These are phyloP conservation scores for Penicillium cosmopolitanum DNA, from an alignment of 495 filamentous ascomycete species.

Conservation along the genomic window DNA sequence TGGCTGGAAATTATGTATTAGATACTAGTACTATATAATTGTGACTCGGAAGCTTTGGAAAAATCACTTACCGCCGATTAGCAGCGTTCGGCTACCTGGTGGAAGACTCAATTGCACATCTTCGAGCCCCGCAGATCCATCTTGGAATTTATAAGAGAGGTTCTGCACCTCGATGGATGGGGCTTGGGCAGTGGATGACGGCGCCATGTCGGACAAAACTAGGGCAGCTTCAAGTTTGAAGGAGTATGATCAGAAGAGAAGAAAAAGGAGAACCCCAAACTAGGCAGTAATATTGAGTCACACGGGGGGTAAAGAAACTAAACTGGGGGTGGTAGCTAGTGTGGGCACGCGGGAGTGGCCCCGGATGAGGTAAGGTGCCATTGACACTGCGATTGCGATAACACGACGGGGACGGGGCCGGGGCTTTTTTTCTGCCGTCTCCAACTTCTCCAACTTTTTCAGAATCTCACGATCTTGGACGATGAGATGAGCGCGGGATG, in stretches of 20 bases:
- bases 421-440: neutral
- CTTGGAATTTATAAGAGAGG: conserved; percentile 88
- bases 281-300: conserved; percentile 12
- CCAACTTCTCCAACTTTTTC: neutral
- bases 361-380: conserved; percentile 29
- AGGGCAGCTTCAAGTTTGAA: neutral
- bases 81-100: conserved; percentile 78
- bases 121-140: conserved; percentile 72
- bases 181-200: conserved; percentile 4
- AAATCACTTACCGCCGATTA: conserved; percentile 75
- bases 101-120: conserved; percentile 76
- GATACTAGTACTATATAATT: neutral
- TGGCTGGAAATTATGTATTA: conserved; percentile 56
- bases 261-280: neutral
- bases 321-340: conserved; percentile 8
- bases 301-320: neutral
- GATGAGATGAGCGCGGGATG: conserved; percentile 28
- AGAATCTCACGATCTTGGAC: neutral
- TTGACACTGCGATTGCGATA: conserved; percentile 16
- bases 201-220: conserved; percentile 18
- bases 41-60: neutral
- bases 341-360: conserved; percentile 11
- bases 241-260: conserved; percentile 2
- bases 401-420: no score
- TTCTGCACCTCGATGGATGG: conserved; percentile 69